Percentiles rank a stretch among this genome's conserved stretches.
These are phyloP conservation scores for Centrapalus pauciflorus DNA, from an alignment of 129 eudicot species.

Conservation along the genomic window DNA sequence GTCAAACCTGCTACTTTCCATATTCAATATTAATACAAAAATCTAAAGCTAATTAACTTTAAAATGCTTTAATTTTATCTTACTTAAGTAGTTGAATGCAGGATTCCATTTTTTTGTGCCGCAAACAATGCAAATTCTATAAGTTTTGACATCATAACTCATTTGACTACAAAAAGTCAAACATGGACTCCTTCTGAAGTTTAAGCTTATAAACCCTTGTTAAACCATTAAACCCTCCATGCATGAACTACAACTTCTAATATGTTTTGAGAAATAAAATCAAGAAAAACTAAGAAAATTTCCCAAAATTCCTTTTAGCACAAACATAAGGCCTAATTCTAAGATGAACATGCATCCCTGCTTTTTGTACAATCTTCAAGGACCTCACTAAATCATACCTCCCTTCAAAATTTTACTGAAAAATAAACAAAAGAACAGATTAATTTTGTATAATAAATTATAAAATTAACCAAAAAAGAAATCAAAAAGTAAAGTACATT, in stretches of 20 bases:
- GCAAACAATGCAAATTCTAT: not conserved
- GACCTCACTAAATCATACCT: too few relatives aligned
- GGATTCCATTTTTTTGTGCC: not conserved
- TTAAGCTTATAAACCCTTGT: not conserved
- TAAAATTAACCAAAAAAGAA: too few relatives aligned
- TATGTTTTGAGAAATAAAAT: not conserved
- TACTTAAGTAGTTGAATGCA: not conserved
- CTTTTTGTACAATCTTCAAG: too few relatives aligned
- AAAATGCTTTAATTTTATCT: not conserved
- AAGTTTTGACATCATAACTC: not conserved
- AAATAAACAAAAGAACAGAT: too few relatives aligned
- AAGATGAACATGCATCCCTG: conserved; percentile 53
- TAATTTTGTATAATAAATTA: too few relatives aligned
- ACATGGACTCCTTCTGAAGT: not conserved
- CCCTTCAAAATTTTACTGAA: conserved; percentile 64
- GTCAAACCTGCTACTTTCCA: not conserved
- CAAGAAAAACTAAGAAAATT: not conserved
- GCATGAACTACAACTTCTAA: conserved; percentile 5
- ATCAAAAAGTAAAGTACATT: too few relatives aligned
- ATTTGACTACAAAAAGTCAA: conserved; percentile 19
- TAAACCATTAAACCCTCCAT: not conserved
- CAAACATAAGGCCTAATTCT: conserved; percentile 66
- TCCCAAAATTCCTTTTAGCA: conserved; percentile 79
- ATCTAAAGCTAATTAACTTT: not conserved
- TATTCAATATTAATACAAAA: not conserved